A percentile compares a stretch with the other conserved stretches of the same genome.
These are phyloP conservation scores for Rosa rugosa DNA, from an alignment of 306 rosid genomes.

Conservation along the genomic window DNA sequence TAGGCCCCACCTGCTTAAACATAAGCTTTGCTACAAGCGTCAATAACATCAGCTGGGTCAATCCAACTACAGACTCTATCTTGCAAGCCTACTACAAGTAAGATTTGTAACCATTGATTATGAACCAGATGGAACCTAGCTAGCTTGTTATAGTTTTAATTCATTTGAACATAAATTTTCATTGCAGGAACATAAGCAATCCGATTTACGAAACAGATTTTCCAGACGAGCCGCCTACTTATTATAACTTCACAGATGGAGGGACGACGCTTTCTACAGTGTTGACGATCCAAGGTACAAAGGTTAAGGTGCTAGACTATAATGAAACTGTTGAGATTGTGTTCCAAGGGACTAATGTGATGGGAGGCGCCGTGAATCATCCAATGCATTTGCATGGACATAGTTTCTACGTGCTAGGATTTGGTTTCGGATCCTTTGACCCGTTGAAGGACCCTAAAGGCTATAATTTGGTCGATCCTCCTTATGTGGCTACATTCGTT, in stretches of 20 bases:
- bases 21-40: background rate
- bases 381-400: constrained; percentile 1
- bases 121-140: background rate
- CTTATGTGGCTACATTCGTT: background rate
- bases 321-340: background rate
- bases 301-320: background rate
- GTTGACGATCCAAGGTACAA: background rate
- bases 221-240: background rate
- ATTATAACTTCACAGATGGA: background rate
- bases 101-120: too few relatives aligned
- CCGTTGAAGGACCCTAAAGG: background rate
- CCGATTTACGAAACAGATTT: background rate
- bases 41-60: background rate
- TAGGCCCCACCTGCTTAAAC: background rate
- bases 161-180: background rate
- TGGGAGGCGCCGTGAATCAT: background rate
- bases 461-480: background rate
- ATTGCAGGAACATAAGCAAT: background rate
- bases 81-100: background rate
- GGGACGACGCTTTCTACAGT: background rate
- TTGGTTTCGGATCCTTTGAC: background rate
- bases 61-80: background rate
- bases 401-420: background rate
- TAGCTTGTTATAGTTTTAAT: background rate
- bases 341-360: background rate